Evolutionary conservation across 495 filamentous ascomycete species (phyloP).

Genomic region (Podospora pseudocomata): DNA sequence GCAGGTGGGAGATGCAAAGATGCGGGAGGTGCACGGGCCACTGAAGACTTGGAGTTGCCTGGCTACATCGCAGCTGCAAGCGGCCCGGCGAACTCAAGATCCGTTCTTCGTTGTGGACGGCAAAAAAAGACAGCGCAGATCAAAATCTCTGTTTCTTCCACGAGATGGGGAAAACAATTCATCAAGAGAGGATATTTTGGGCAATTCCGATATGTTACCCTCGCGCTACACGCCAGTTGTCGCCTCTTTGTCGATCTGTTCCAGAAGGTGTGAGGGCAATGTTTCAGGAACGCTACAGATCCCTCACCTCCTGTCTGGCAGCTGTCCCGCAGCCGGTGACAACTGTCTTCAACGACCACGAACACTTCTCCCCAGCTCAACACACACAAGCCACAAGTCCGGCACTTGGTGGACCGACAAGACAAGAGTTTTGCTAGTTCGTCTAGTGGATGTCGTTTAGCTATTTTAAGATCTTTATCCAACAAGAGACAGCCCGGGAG

Average conservation of each 20-base stretch:
- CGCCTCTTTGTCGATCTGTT: constrained; percentile 18
- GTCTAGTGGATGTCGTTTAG: neutral
- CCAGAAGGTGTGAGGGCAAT: constrained; percentile 18
- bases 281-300: constrained; percentile 15
- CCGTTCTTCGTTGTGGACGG: neutral
- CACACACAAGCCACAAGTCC: neutral
- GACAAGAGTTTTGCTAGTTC: neutral
- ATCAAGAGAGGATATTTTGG: neutral
- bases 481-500: neutral
- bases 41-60: neutral
- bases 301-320: neutral
- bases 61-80: neutral
- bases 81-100: neutral
- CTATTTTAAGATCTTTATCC: neutral
- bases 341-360: neutral
- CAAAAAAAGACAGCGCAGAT: neutral
- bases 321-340: neutral
- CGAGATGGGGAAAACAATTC: neutral
- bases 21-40: neutral
- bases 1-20: neutral
- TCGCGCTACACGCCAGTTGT: neutral
- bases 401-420: neutral
- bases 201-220: neutral
- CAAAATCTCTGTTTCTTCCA: neutral
- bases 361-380: neutral